Evolutionary conservation across 2,329 filamentous ascomycete genomes (phyloP).

Genomic region (Teratosphaeria gauchensis): DNA sequence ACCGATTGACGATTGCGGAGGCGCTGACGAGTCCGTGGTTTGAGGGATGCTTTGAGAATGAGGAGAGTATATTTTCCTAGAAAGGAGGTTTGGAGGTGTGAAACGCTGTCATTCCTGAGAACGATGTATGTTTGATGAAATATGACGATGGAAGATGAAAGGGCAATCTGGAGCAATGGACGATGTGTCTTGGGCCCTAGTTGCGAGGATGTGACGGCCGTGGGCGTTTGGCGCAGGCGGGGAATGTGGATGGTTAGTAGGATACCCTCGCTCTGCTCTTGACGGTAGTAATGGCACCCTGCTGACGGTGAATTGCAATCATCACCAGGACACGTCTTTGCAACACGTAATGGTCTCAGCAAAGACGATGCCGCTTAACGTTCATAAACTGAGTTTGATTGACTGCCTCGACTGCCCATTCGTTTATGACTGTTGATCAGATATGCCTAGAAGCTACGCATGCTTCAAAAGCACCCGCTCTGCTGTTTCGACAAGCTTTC

Average conservation of each 20-base stretch:
- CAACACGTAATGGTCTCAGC: too few species aligned
- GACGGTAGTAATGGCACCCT: too few species aligned
- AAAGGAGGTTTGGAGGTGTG: neutral
- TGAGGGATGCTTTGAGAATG: constrained; percentile 9
- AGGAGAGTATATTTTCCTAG: neutral
- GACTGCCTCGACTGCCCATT: too few species aligned
- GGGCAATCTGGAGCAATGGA: neutral
- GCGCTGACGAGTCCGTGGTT: constrained; percentile 50
- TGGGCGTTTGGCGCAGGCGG: neutral
- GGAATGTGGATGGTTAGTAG: neutral
- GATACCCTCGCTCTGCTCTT: neutral
- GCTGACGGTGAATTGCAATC: too few species aligned
- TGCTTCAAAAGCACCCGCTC: constrained; percentile 41
- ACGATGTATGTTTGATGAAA: neutral
- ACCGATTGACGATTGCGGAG: constrained; percentile 48
- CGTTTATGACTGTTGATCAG: too few species aligned
- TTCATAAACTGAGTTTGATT: too few species aligned
- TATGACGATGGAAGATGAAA: neutral
- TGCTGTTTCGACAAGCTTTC: constrained; percentile 56
- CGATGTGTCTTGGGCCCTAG: neutral
- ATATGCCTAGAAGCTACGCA: neutral
- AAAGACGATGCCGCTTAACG: too few species aligned
- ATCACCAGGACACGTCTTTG: too few species aligned
- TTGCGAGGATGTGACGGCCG: neutral
- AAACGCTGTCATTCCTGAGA: neutral